Conservation (phyloP, 1,139 yeast genomes). For the Candida tetrigidarum region DNA sequence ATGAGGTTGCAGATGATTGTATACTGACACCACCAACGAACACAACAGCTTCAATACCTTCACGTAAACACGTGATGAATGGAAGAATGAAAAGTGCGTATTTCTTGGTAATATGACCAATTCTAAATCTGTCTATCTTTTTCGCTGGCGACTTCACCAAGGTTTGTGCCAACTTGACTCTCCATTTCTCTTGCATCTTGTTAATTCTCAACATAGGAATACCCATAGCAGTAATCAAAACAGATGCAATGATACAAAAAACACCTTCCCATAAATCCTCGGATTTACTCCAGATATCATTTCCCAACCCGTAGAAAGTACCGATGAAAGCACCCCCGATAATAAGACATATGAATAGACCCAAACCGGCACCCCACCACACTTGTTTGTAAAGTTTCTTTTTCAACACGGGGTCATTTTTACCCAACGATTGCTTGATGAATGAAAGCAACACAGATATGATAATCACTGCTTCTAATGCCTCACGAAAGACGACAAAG, state of each 20-base stretch:
- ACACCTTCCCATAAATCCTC: slow-evolving; percentile 97
- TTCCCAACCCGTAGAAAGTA: slow-evolving; percentile 76
- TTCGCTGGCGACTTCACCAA: slow-evolving; percentile 48
- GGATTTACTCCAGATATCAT: slow-evolving; percentile 81
- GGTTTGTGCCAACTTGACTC: slow-evolving; percentile 84
- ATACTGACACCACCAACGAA: slow-evolving; percentile 92
- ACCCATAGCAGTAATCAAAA: slow-evolving; percentile 88
- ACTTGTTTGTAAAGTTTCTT: slow-evolving; percentile 71
- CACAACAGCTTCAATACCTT: slow-evolving; percentile 91
- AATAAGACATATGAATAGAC: slow-evolving; percentile 72
- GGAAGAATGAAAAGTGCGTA: slow-evolving; percentile 83
- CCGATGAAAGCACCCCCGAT: slow-evolving; percentile 89
- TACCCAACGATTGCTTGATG: slow-evolving; percentile 81
- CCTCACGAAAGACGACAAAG: slow-evolving; percentile 88
- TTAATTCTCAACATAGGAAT: slow-evolving; percentile 89
- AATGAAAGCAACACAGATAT: slow-evolving; percentile 90
- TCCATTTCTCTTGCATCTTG: slow-evolving; percentile 91
- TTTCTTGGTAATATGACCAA: slow-evolving; percentile 52
- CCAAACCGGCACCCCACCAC: slow-evolving; percentile 76
- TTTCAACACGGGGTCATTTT: slow-evolving; percentile 55
- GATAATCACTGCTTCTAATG: slow-evolving; percentile 87
- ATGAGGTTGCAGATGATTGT: slow-evolving; percentile 72
- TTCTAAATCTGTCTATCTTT: slow-evolving; percentile 33
- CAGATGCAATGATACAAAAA: slow-evolving; percentile 79
- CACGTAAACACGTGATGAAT: slow-evolving; percentile 81